Evolutionary conservation across 2,329 filamentous ascomycete genomes (phyloP).

Genomic region (Xylaria sp.): DNA sequence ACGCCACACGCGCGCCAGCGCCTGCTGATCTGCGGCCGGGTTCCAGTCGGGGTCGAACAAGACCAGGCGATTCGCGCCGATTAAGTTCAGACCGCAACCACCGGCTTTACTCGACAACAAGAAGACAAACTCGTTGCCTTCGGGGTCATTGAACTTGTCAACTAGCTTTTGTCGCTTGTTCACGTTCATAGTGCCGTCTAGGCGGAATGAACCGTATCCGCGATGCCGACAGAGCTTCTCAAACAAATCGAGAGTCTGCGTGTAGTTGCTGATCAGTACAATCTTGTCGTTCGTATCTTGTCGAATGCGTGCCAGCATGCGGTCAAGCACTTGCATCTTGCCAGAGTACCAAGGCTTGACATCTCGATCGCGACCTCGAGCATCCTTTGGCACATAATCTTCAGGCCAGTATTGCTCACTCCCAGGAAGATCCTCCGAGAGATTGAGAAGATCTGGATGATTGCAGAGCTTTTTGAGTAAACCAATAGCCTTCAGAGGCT

Average conservation of each 20-base stretch:
- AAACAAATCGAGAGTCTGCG: constrained; percentile 90
- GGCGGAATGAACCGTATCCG: constrained; percentile 76
- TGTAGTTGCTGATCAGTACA: constrained; percentile 97
- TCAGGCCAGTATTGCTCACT: constrained; percentile 76
- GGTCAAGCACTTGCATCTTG: constrained; percentile 96
- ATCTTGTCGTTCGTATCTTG: constrained; percentile 99
- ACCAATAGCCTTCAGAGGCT: constrained; percentile 93
- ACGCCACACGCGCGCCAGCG: constrained; percentile 94
- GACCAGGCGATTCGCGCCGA: constrained; percentile 74
- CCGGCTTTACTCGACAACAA: constrained; percentile 95
- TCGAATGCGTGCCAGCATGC: constrained; percentile 93
- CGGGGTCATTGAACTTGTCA: constrained; percentile 93
- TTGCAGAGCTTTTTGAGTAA: constrained; percentile 98
- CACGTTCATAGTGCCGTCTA: constrained; percentile 97
- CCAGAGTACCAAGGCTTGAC: constrained; percentile 94
- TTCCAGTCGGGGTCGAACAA: constrained; percentile 99
- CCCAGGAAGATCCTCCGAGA: constrained; percentile 78
- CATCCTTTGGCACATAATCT: constrained; percentile 83
- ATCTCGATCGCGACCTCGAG: constrained; percentile 83
- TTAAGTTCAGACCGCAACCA: constrained; percentile 82
- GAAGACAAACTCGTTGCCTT: constrained; percentile 87
- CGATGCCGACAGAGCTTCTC: constrained; percentile 82
- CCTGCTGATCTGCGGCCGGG: constrained; percentile 94
- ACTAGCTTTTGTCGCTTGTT: constrained; percentile 96
- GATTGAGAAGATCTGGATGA: constrained; percentile 85